Conservation (phyloP, 1,284 basidiomycete species). For the Moesziomyces antarcticus region DNA sequence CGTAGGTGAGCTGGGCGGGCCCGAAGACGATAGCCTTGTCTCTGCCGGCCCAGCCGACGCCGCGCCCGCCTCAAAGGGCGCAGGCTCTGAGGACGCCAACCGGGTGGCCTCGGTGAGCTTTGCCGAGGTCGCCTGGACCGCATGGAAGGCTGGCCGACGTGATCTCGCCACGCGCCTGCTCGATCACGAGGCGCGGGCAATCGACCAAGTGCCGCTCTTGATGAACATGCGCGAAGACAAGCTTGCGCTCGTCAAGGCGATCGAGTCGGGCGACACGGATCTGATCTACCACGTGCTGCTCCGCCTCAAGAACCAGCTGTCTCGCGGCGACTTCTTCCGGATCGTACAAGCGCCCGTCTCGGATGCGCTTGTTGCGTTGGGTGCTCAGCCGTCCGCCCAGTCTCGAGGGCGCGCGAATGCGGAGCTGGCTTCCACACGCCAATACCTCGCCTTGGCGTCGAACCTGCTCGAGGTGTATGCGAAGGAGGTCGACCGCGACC, state of each 20-base stretch:
- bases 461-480: slow-evolving; percentile 64
- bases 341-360: slow-evolving; percentile 76
- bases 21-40: slow-evolving; percentile 14
- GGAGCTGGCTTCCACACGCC: slow-evolving; percentile 31
- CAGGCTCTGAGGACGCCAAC: background rate
- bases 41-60: slow-evolving; percentile 1
- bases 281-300: slow-evolving; percentile 70
- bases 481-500: slow-evolving; percentile 76
- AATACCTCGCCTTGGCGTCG: slow-evolving; percentile 55
- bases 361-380: slow-evolving; percentile 20
- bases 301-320: slow-evolving; percentile 76
- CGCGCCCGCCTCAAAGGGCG: background rate
- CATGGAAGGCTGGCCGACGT: slow-evolving; percentile 89
- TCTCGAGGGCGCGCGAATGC: slow-evolving; percentile 8
- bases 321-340: slow-evolving; percentile 92
- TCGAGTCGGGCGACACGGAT: slow-evolving; percentile 94
- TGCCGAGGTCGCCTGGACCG: slow-evolving; percentile 91
- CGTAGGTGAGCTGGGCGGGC: slow-evolving; percentile 20
- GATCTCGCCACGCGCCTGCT: slow-evolving; percentile 91
- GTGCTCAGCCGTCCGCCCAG: background rate
- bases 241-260: slow-evolving; percentile 86
- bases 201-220: slow-evolving; percentile 91
- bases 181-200: slow-evolving; percentile 87
- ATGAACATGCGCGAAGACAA: slow-evolving; percentile 94
- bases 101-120: slow-evolving; percentile 76